These are phyloP conservation scores for Hymenoscyphus occultus DNA, from an alignment of 2,329 filamentous ascomycete genomes.

Conservation along the genomic window DNA sequence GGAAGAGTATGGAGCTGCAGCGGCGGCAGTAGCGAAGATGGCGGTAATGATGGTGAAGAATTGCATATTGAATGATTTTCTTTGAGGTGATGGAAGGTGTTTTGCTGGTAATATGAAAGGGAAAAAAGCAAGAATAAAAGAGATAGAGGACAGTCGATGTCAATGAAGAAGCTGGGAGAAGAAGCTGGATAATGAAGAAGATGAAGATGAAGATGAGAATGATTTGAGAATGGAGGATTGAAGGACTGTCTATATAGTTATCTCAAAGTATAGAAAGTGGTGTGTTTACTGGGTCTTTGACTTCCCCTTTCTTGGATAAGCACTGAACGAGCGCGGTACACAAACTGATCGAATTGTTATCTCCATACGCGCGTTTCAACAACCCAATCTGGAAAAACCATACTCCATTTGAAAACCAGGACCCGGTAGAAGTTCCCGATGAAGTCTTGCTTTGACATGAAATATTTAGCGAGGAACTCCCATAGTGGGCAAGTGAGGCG, in stretches of 20 bases:
- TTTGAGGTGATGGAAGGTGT: not conserved
- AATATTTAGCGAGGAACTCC: not conserved
- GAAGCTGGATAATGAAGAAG: not conserved
- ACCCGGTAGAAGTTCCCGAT: not conserved
- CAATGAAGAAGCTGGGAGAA: not conserved
- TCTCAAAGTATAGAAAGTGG: not conserved
- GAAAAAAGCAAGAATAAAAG: not conserved
- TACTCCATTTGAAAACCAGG: not conserved
- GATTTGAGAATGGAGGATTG: slow-evolving; percentile 1
- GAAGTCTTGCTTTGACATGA: not conserved
- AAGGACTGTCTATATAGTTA: not conserved
- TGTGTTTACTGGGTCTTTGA: not conserved
- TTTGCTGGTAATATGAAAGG: not conserved
- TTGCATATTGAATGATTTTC: slow-evolving; percentile 10
- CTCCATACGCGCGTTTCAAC: not conserved
- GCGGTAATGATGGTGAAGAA: slow-evolving; percentile 11
- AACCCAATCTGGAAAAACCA: not conserved
- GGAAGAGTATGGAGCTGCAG: slow-evolving; percentile 2
- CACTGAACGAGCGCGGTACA: not conserved
- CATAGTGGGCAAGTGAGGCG: not conserved
- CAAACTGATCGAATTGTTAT: not conserved
- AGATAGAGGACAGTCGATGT: not conserved
- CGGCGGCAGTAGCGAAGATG: slow-evolving; percentile 6
- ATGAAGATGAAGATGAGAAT: not conserved
- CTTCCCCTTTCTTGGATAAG: not conserved